phyloP scores from a whole-genome alignment of 2,329 filamentous ascomycete genomes.

The Sclerotiophoma versabilis region DNA sequence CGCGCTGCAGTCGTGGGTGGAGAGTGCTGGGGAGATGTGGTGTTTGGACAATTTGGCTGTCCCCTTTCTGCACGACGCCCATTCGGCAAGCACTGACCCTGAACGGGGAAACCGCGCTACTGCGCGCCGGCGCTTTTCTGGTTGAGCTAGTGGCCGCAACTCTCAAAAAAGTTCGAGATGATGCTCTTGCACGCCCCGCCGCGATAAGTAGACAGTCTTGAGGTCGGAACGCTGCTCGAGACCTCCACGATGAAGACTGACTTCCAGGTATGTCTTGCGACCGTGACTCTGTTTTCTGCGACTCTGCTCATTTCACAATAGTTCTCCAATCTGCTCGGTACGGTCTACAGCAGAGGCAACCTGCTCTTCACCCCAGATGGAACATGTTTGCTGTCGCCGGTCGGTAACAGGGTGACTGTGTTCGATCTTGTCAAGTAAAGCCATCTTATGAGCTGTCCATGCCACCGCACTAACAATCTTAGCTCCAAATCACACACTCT shows the following conservation, averaged over 20 bases:
- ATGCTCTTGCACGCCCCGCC: constrained; percentile 27
- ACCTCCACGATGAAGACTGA: constrained; percentile 87
- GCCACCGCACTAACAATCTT: constrained; percentile 19
- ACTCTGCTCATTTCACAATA: constrained; percentile 54
- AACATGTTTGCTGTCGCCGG: constrained; percentile 91
- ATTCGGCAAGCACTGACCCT: constrained; percentile 49
- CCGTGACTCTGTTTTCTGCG: constrained; percentile 16
- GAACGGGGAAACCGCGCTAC: constrained; percentile 46
- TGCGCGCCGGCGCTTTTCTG: constrained; percentile 28
- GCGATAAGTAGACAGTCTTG: constrained; percentile 24
- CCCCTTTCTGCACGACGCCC: constrained; percentile 50
- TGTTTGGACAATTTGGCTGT: constrained; percentile 46
- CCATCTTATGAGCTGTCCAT: too few relatives aligned
- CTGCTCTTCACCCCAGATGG: constrained; percentile 96
- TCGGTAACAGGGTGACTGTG: constrained; percentile 93
- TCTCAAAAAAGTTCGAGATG: constrained; percentile 48
- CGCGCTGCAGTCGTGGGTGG: constrained; percentile 11
- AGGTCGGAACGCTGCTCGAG: neutral
- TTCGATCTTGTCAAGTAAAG: constrained; percentile 98
- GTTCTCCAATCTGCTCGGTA: constrained; percentile 98
- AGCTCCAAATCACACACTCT: constrained; percentile 89
- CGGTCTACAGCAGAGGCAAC: constrained; percentile 98
- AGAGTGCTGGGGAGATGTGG: constrained; percentile 19
- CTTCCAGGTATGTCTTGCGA: constrained; percentile 74
- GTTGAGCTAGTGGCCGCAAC: constrained; percentile 33